phyloP scores from a whole-genome alignment of 352 stramenopile genomes.

The Elongisporangium anandrum region DNA sequence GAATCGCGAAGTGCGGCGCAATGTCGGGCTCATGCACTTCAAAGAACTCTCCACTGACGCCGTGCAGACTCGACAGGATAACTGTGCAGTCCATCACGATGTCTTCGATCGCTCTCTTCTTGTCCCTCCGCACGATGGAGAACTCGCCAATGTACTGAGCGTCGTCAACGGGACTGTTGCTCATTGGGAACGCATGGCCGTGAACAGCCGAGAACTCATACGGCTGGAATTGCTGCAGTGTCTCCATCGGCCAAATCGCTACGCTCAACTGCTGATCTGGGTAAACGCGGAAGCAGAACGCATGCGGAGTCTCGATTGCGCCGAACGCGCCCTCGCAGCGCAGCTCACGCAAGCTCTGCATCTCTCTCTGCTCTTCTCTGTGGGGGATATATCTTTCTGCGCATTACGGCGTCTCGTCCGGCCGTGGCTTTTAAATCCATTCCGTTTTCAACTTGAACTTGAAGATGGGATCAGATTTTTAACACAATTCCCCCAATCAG shows the following conservation, averaged over 20 bases:
- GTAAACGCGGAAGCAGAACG: neutral
- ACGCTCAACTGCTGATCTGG: neutral
- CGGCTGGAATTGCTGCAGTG: neutral
- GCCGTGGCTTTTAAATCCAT: neutral
- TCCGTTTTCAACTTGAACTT: neutral
- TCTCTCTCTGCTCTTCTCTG: neutral
- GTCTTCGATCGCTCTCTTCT: neutral
- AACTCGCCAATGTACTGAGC: neutral
- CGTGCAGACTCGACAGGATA: neutral
- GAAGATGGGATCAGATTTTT: no score
- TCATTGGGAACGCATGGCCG: neutral
- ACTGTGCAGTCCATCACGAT: neutral
- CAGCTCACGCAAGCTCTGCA: neutral
- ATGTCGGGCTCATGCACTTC: neutral
- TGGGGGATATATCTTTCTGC: neutral
- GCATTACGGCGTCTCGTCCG: neutral
- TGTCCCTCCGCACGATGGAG: neutral
- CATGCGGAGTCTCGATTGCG: neutral
- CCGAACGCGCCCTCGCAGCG: neutral
- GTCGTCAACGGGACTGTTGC: neutral
- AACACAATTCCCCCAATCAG: no score
- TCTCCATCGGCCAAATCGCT: neutral
- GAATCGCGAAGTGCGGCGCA: neutral
- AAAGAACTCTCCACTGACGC: neutral
- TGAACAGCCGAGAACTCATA: neutral